These are phyloP conservation scores for Acanthamoeba sp. DNA, from an alignment of 208 protist species.

Conservation along the genomic window DNA sequence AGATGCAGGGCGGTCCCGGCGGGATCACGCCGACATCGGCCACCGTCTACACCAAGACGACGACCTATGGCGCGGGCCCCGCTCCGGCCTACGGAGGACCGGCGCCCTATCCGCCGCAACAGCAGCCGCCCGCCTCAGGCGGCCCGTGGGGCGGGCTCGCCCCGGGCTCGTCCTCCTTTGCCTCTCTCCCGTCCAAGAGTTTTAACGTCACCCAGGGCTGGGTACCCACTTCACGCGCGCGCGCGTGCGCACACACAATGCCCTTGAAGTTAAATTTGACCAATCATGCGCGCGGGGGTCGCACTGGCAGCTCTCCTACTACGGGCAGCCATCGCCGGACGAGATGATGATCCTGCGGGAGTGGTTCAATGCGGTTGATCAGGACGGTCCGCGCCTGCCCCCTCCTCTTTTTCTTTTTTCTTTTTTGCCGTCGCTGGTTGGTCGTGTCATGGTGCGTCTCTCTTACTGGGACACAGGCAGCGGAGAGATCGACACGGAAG, in stretches of 20 bases:
- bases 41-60: slow-evolving; percentile 15
- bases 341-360: slow-evolving; percentile 58
- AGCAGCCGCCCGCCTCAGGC: not conserved
- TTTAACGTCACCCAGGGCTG: not conserved
- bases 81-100: not conserved
- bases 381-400: not conserved
- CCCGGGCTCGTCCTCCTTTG: not conserved
- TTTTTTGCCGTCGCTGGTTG: too few relatives aligned
- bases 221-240: not conserved
- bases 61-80: not conserved
- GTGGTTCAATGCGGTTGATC: slow-evolving; percentile 66
- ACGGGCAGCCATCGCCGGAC: slow-evolving; percentile 23
- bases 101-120: not conserved
- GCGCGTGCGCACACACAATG: not conserved
- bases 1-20: not conserved
- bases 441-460: too few relatives aligned
- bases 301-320: slow-evolving; percentile 35
- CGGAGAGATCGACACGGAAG: not conserved
- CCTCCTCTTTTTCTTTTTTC: too few relatives aligned
- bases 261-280: not conserved
- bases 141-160: not conserved
- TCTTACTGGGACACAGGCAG: not conserved
- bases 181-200: not conserved
- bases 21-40: not conserved
- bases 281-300: not conserved